phyloP scores from a whole-genome alignment of 202 grass and related monocot species.

The Zoysia matrella region DNA sequence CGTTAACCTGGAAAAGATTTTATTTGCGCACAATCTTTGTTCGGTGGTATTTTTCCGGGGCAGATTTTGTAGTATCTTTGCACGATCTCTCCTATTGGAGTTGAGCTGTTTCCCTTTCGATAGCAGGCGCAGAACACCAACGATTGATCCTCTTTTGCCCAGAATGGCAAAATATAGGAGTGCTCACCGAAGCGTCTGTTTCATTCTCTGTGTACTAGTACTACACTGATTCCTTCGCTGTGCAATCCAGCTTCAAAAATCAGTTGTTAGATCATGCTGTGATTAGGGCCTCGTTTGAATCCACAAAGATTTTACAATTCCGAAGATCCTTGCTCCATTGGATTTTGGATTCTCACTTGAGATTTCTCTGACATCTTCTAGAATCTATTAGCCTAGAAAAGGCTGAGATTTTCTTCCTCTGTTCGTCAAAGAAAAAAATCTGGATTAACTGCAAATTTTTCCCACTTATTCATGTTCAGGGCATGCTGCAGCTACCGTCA shows the following conservation, averaged over 20 bases:
- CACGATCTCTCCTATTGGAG: background rate
- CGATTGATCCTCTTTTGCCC: background rate
- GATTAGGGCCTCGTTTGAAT: background rate
- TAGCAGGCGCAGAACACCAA: background rate
- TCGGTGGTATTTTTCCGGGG: background rate
- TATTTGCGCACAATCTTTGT: background rate
- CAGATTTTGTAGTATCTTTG: background rate
- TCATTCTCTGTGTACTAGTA: background rate
- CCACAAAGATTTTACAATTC: background rate
- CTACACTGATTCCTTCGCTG: constrained; percentile 17
- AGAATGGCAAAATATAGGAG: constrained; percentile 1
- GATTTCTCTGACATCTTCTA: too few species aligned
- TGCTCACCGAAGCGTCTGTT: background rate
- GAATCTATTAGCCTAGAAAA: background rate
- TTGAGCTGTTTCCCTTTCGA: background rate
- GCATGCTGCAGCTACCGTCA: constrained; percentile 46
- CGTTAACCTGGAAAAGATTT: background rate
- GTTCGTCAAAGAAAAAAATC: too few species aligned
- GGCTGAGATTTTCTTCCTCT: background rate
- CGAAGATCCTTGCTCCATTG: too few species aligned
- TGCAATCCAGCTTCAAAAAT: constrained; percentile 5
- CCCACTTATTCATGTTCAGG: constrained; percentile 39
- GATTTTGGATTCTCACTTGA: too few species aligned
- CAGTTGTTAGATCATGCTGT: background rate
- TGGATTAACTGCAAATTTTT: too few species aligned